A percentile compares a stretch with the other conserved stretches of the same genome.
phyloP scores from a whole-genome alignment of 257 asterid genomes.

The Primulina eburnea region DNA sequence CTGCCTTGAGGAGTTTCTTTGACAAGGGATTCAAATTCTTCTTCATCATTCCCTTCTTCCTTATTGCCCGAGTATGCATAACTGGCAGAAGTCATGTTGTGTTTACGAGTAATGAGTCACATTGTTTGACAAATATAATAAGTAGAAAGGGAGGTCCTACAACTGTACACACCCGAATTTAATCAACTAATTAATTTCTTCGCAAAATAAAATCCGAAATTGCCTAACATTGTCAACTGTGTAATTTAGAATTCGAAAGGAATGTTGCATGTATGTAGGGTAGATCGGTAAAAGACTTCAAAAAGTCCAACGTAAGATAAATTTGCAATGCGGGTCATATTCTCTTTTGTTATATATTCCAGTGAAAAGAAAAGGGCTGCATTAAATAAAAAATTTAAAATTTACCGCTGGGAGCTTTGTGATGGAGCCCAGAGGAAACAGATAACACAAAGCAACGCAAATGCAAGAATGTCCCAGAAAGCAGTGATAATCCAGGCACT shows the following conservation, averaged over 20 bases:
- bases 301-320: background rate
- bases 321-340: background rate
- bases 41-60: slow-evolving; percentile 70
- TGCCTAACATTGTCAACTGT: background rate
- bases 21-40: slow-evolving; percentile 68
- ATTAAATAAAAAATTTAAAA: slow-evolving; percentile 8
- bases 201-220: background rate
- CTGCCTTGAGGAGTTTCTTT: slow-evolving; percentile 63
- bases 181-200: background rate
- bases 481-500: slow-evolving; percentile 95
- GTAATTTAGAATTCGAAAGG: background rate
- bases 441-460: slow-evolving; percentile 77
- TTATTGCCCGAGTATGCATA: slow-evolving; percentile 79
- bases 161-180: background rate
- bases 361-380: background rate
- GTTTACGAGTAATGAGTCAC: slow-evolving; percentile 7
- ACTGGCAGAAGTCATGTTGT: slow-evolving; percentile 37
- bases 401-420: slow-evolving; percentile 87
- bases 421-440: slow-evolving; percentile 99
- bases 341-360: background rate
- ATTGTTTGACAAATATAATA: slow-evolving; percentile 1
- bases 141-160: background rate
- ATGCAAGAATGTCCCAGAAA: slow-evolving; percentile 91
- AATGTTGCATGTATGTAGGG: background rate
- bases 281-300: too few relatives aligned